Evolutionary conservation across 148 eudicot species (phyloP).

Genomic region (Polygonum maritimum): DNA sequence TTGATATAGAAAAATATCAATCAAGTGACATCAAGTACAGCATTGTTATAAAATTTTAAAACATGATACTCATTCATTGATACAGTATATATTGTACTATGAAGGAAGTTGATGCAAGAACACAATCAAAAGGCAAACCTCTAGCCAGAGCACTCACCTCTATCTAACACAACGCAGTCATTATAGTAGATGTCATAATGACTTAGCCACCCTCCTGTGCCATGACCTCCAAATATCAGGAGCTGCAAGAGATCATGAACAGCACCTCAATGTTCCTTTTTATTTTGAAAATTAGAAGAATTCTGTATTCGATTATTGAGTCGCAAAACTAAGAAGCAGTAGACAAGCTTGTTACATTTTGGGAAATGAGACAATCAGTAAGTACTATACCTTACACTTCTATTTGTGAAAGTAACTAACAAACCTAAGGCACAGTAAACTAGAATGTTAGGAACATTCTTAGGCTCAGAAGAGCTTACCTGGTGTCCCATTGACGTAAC

Average conservation of each 20-base stretch:
- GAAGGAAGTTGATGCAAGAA: background rate
- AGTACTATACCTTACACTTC: background rate
- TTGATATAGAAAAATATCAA: background rate
- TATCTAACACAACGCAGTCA: constrained; percentile 79
- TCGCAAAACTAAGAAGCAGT: background rate
- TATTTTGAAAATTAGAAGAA: background rate
- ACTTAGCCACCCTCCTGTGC: constrained; percentile 97
- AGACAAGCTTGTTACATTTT: background rate
- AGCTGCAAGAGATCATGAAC: constrained; percentile 33
- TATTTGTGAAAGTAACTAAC: background rate
- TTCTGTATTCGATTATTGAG: background rate
- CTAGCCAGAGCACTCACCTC: constrained; percentile 50
- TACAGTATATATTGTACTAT: background rate
- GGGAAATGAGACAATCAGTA: background rate
- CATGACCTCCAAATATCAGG: constrained; percentile 93
- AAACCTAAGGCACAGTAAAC: background rate
- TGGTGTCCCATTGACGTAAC: constrained; percentile 86
- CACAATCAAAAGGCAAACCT: background rate
- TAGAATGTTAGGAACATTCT: background rate
- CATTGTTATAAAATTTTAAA: background rate
- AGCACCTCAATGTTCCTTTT: background rate
- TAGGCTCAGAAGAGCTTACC: constrained; percentile 29
- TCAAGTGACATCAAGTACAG: background rate
- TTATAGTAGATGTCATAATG: constrained; percentile 90
- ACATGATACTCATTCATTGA: background rate